Evolutionary conservation across 179 eudicot genomes (phyloP), one percentile per base, ranked within the genome.

Genomic region (Vitellaria paradoxa): DNA sequence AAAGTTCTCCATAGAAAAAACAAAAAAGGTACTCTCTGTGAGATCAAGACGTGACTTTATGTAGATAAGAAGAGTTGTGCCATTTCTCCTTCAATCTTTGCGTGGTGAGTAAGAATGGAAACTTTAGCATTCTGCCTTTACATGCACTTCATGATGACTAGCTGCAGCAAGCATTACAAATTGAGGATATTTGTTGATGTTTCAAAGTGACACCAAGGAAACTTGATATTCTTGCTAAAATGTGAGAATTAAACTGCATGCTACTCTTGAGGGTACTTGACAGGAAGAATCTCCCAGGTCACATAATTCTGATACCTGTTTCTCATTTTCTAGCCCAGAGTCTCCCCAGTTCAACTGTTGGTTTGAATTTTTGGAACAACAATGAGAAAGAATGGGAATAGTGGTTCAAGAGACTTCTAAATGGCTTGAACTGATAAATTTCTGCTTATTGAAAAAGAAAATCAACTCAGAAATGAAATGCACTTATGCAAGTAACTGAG

Each of bases 1-100:
- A 45, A 68, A 46, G 24, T 12, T 11, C 42, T 73, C 66, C 42
- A 72, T 12, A 72, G 49, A 72, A 70, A 69, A 23, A n/a, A n/a
- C n/a, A n/a, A n/a, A n/a, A n/a, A 30, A 23, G 76, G 10, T 56
- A n/a, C 15, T 56, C 20, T 21, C 60, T 46, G 13, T 50, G 15
- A 37, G 52, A 72, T 57, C 24, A 71, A 17, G 14, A 20, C 23
- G 18, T 20, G n/a, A 73, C 37, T n/a, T 60, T 12, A 24, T 7
- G 21, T 15, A 62, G 66, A 74, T 6, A 47, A 46, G 14, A 47
- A 5, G 1, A 50, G 9, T 50, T 1, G 9, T 50, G 55, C 9
- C 7, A 7, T 50, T 50, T 50, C 55, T 12, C 24, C 49, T 21
- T 21, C 30, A n/a, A 7, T 59, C 52, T 18, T 73, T 20, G 18